Percentiles rank a stretch among this genome's conserved stretches.
Evolutionary conservation across 441 rosid species (phyloP).

Genomic region (Croton setiger): DNA sequence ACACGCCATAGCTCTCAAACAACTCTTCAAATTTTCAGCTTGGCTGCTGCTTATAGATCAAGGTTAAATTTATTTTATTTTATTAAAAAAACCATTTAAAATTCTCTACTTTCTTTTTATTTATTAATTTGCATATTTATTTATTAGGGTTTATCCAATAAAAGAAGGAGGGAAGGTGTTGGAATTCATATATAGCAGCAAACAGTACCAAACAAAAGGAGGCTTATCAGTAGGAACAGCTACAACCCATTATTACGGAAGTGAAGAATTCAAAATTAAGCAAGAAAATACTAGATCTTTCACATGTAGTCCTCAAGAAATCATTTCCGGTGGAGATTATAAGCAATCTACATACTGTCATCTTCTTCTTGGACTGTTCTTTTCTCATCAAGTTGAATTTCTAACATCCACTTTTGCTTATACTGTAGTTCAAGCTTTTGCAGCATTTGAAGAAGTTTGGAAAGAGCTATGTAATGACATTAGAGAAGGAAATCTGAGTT

Average conservation of each 20-base stretch:
- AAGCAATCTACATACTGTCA: conserved; percentile 78
- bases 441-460: conserved; percentile 68
- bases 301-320: conserved; percentile 78
- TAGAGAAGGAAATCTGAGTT: conserved; percentile 45
- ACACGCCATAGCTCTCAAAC: conserved; percentile 68
- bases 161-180: conserved; percentile 79
- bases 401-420: conserved; percentile 77
- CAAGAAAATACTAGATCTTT: conserved; percentile 68
- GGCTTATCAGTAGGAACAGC: conserved; percentile 78
- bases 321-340: conserved; percentile 70
- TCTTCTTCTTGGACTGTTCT: conserved; percentile 75
- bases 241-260: conserved; percentile 71
- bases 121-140: neutral
- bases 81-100: too few species aligned
- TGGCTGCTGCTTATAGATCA: conserved; percentile 89
- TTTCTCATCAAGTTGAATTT: conserved; percentile 53
- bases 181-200: conserved; percentile 81
- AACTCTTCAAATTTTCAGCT: conserved; percentile 66
- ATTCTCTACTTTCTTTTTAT: neutral
- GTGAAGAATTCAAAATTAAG: conserved; percentile 79
- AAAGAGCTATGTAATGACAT: conserved; percentile 59
- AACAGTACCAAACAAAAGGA: conserved; percentile 65
- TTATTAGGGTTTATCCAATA: conserved; percentile 55
- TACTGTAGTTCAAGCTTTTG: conserved; percentile 71
- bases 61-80: conserved; percentile 32